These are phyloP conservation scores for Dendrobium nobile DNA, from an alignment of 106 monocot species.

Conservation along the genomic window DNA sequence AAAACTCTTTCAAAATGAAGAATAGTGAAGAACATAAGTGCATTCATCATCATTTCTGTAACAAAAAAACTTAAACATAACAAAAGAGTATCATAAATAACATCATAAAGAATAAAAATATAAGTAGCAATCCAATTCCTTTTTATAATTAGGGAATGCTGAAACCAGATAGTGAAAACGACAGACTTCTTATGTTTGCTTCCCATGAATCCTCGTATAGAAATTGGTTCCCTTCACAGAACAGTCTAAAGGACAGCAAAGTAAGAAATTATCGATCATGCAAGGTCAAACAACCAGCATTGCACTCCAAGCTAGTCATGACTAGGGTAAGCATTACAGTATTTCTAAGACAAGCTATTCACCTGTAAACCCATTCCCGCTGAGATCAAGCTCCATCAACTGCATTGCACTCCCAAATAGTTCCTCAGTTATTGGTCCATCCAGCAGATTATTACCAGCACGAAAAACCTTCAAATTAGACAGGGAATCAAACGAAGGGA, in stretches of 20 bases:
- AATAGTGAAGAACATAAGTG: too few species aligned
- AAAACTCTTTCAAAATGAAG: too few species aligned
- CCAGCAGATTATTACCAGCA: conserved; percentile 39
- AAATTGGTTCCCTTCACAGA: background rate
- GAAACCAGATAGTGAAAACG: too few species aligned
- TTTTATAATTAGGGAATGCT: too few species aligned
- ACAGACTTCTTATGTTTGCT: too few species aligned
- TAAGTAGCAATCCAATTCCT: too few species aligned
- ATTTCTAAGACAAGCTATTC: background rate
- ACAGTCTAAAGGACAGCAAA: background rate
- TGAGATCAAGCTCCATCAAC: conserved; percentile 78
- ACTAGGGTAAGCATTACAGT: background rate
- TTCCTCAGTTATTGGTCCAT: conserved; percentile 42
- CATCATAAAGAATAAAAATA: too few species aligned
- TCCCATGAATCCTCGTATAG: background rate
- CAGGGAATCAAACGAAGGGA: conserved; percentile 45
- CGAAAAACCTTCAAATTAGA: conserved; percentile 51
- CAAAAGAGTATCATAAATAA: too few species aligned
- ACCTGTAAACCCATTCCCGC: conserved; percentile 84
- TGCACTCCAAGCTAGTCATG: background rate
- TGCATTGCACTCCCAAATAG: conserved; percentile 47
- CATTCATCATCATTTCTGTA: too few species aligned
- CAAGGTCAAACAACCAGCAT: background rate
- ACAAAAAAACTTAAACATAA: too few species aligned
- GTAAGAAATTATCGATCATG: background rate